These are phyloP conservation scores for Aspergillus sparsus DNA, from an alignment of 495 filamentous ascomycete species.

Conservation along the genomic window DNA sequence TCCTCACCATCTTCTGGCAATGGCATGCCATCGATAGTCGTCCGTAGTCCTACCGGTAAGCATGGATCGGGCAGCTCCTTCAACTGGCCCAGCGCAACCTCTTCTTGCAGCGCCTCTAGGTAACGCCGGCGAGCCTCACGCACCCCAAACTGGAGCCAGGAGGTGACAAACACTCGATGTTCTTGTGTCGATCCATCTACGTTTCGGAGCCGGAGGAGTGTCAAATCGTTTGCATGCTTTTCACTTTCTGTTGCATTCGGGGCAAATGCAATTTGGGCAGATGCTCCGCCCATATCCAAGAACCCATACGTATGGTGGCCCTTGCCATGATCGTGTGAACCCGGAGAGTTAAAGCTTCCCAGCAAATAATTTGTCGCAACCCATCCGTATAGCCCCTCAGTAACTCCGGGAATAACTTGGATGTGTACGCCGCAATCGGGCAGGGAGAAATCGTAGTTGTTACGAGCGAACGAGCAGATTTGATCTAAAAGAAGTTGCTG, in stretches of 20 bases:
- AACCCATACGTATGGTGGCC: constrained; percentile 96
- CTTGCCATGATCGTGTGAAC: constrained; percentile 74
- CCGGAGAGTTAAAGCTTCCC: constrained; percentile 85
- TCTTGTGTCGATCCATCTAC: constrained; percentile 75
- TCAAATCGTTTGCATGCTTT: constrained; percentile 89
- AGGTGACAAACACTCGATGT: constrained; percentile 88
- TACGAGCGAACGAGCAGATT: constrained; percentile 80
- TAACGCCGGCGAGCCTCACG: constrained; percentile 86
- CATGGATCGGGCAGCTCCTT: constrained; percentile 88
- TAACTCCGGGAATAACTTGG: constrained; percentile 95
- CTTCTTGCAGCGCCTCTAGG: constrained; percentile 65
- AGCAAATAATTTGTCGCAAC: constrained; percentile 96
- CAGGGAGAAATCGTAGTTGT: constrained; percentile 78
- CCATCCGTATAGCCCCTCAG: constrained; percentile 98
- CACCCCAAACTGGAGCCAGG: constrained; percentile 95
- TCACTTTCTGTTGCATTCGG: constrained; percentile 88
- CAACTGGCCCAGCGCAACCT: constrained; percentile 51
- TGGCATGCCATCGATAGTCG: constrained; percentile 59
- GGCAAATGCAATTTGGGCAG: constrained; percentile 95
- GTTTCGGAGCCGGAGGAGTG: constrained; percentile 77
- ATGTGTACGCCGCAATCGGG: constrained; percentile 90
- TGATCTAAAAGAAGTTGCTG: constrained; percentile 69
- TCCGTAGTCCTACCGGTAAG: constrained; percentile 73
- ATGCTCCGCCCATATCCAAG: constrained; percentile 97
- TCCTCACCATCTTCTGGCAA: constrained; percentile 32